Conservation (phyloP, 768 basidiomycete species). For the Porphyrellus cyaneotinctus region DNA sequence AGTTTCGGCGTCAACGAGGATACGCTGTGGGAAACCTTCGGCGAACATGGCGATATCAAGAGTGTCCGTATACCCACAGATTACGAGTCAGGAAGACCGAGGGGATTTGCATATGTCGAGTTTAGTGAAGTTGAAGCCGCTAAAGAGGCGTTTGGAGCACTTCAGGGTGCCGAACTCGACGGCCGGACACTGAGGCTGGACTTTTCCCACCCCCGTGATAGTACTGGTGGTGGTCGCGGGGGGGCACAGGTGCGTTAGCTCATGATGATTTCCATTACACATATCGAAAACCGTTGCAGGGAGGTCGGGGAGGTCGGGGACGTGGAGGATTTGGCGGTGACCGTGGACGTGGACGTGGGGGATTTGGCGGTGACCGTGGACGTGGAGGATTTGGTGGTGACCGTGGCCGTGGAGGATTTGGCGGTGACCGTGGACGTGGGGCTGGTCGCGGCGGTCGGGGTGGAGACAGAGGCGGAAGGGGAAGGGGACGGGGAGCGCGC, state of each 20-base stretch:
- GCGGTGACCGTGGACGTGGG: conserved; percentile 32
- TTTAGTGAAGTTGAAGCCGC: conserved; percentile 79
- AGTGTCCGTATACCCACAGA: conserved; percentile 90
- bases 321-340: conserved; percentile 23
- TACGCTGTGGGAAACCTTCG: conserved; percentile 83
- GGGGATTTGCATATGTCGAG: conserved; percentile 97
- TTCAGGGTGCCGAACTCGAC: conserved; percentile 69
- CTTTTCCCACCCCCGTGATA: conserved; percentile 78
- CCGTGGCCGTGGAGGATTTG: conserved; percentile 23
- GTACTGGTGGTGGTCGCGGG: conserved; percentile 47
- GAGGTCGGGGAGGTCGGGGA: conserved; percentile 34
- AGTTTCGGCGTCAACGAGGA: conserved; percentile 81
- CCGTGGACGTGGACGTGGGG: conserved; percentile 32
- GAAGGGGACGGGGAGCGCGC: conserved; percentile 41
- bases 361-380: conserved; percentile 41
- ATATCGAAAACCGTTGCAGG: conserved; percentile 10
- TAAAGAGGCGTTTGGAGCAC: conserved; percentile 70
- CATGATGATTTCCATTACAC: not conserved
- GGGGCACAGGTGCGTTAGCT: conserved; percentile 41
- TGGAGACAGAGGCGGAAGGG: conserved; percentile 33
- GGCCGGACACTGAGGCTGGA: conserved; percentile 82
- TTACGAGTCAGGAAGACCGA: conserved; percentile 82
- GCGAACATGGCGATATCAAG: conserved; percentile 80
- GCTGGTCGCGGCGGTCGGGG: conserved; percentile 42
- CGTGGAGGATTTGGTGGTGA: conserved; percentile 21